These are phyloP conservation scores for Bipolaris sorokiniana DNA, from an alignment of 2,329 filamentous ascomycete species.

Conservation along the genomic window DNA sequence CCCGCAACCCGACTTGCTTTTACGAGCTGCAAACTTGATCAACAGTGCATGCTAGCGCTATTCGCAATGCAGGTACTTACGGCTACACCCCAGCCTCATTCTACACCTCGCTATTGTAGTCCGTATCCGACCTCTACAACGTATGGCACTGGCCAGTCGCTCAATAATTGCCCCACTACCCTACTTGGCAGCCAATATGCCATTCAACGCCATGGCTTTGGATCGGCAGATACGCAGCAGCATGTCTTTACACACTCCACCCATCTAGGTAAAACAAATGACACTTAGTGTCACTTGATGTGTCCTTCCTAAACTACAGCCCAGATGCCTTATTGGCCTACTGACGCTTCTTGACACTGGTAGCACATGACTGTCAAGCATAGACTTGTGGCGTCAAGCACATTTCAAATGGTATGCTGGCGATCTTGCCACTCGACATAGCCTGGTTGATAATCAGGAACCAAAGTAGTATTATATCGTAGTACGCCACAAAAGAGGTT, in stretches of 20 bases:
- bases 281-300: too few relatives aligned
- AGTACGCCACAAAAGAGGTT: neutral
- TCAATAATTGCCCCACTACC: neutral
- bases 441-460: neutral
- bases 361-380: neutral
- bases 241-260: neutral
- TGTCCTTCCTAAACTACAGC: neutral
- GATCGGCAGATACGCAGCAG: neutral
- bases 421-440: neutral
- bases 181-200: neutral
- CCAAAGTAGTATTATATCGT: neutral
- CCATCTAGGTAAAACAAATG: too few relatives aligned
- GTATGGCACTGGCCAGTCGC: neutral
- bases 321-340: too few relatives aligned
- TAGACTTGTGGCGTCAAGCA: neutral
- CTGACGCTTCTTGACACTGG: neutral
- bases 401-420: neutral
- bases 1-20: slow-evolving; percentile 6
- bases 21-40: slow-evolving; percentile 1
- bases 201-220: neutral
- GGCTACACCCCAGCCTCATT: neutral
- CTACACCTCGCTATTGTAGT: neutral
- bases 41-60: neutral
- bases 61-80: neutral
- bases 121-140: neutral